Conservation (phyloP, 768 basidiomycete species). For the Calocera cornea region DNA sequence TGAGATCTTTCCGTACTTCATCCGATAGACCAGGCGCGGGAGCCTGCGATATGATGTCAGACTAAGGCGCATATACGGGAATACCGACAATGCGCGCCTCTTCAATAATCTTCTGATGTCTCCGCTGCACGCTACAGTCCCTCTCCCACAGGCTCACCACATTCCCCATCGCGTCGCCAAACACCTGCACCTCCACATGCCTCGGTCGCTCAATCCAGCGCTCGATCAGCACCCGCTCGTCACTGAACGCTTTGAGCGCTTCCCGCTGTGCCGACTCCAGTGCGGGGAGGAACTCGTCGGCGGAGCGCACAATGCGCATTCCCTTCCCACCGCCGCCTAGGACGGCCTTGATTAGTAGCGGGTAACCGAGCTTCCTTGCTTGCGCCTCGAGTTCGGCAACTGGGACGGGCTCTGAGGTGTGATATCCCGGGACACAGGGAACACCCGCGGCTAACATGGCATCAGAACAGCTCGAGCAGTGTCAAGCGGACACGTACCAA, state of each 20-base stretch:
- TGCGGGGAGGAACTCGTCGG: constrained; percentile 63
- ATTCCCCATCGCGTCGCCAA: constrained; percentile 67
- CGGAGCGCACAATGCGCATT: constrained; percentile 66
- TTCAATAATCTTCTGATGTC: constrained; percentile 93
- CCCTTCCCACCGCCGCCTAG: constrained; percentile 94
- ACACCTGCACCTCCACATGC: constrained; percentile 91
- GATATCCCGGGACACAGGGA: constrained; percentile 90
- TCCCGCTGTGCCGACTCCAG: constrained; percentile 81
- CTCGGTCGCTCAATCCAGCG: constrained; percentile 76
- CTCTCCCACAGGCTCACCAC: constrained; percentile 93
- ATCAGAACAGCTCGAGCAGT: background rate
- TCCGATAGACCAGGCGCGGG: constrained; percentile 78
- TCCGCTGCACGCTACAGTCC: constrained; percentile 79
- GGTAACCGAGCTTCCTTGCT: constrained; percentile 69
- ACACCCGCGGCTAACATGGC: constrained; percentile 59
- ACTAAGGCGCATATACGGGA: background rate
- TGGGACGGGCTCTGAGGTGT: constrained; percentile 67
- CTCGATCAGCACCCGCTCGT: constrained; percentile 76
- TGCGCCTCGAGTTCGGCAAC: constrained; percentile 45
- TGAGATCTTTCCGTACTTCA: constrained; percentile 66
- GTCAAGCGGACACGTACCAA: constrained; percentile 31
- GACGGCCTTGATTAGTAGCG: constrained; percentile 91
- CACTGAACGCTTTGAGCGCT: constrained; percentile 74
- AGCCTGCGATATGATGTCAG: constrained; percentile 36
- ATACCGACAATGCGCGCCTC: constrained; percentile 36